These are phyloP conservation scores for Penium margaritaceum DNA, from an alignment of 139 green algal genomes.

Conservation along the genomic window DNA sequence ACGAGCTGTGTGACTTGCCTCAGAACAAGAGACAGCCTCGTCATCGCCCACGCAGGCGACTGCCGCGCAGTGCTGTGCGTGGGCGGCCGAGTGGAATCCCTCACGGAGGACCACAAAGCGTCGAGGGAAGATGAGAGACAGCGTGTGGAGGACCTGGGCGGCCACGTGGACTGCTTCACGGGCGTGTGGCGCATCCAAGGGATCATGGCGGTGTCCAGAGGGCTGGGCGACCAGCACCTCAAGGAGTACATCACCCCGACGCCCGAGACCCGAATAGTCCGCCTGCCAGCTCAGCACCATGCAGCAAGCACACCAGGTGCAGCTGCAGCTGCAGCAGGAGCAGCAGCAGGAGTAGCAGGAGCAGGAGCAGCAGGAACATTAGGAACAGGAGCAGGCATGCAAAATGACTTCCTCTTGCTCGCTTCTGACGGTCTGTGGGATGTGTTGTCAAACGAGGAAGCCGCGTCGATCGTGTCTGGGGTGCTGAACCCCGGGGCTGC, in stretches of 20 bases:
- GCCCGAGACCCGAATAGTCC: too few relatives aligned
- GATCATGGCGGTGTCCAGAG: constrained; percentile 39
- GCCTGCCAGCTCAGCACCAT: too few relatives aligned
- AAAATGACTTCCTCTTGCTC: too few relatives aligned
- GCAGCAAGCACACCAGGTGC: too few relatives aligned
- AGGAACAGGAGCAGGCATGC: too few relatives aligned
- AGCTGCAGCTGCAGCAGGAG: too few relatives aligned
- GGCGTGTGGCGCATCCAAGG: constrained; percentile 47
- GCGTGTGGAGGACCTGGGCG: constrained; percentile 43
- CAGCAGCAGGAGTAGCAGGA: too few relatives aligned
- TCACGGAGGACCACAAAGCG: constrained; percentile 50
- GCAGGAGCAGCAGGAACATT: too few relatives aligned
- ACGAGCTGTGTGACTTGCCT: constrained; percentile 9
- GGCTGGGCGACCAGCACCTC: constrained; percentile 50
- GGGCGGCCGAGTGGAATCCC: constrained; percentile 29
- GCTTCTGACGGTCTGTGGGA: too few relatives aligned
- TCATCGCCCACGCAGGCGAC: constrained; percentile 52
- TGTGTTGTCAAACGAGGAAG: too few relatives aligned
- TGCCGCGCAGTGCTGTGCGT: constrained; percentile 49
- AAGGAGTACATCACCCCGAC: constrained; percentile 14
- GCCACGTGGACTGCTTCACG: neutral
- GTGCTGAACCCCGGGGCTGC: too few relatives aligned
- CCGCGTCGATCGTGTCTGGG: too few relatives aligned
- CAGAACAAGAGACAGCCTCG: constrained; percentile 8
- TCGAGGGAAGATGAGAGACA: constrained; percentile 23